These are phyloP conservation scores for Sarcodon aspratus DNA, from an alignment of 768 basidiomycete species.

Conservation along the genomic window DNA sequence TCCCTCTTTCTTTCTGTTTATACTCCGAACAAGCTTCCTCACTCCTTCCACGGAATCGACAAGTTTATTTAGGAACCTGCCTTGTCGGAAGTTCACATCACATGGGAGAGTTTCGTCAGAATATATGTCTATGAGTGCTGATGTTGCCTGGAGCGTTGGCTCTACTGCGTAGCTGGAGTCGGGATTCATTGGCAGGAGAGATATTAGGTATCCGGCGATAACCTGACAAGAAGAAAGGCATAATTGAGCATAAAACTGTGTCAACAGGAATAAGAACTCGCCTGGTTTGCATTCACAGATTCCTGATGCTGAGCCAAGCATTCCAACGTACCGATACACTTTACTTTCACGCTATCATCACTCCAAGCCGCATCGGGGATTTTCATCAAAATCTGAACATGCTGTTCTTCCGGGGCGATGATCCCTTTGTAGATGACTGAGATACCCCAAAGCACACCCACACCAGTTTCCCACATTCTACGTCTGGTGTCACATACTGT, in stretches of 20 bases:
- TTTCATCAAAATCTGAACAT: constrained; percentile 54
- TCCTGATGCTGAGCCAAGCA: constrained; percentile 64
- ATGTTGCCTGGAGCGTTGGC: constrained; percentile 56
- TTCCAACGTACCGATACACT: constrained; percentile 79
- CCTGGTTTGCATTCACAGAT: constrained; percentile 57
- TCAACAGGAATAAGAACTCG: constrained; percentile 14
- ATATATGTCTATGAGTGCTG: constrained; percentile 86
- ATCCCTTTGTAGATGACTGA: constrained; percentile 62
- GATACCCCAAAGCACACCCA: constrained; percentile 86
- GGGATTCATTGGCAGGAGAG: constrained; percentile 37
- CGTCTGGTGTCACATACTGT: constrained; percentile 54
- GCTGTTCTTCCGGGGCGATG: constrained; percentile 51
- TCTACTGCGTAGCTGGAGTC: not conserved
- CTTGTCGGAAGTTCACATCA: constrained; percentile 70
- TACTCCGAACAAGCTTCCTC: constrained; percentile 47
- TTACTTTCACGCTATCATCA: constrained; percentile 50
- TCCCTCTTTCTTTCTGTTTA: constrained; percentile 57
- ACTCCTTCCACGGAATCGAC: constrained; percentile 49
- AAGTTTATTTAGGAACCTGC: constrained; percentile 43
- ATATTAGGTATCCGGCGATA: constrained; percentile 58
- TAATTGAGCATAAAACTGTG: not conserved
- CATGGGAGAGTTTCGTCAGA: constrained; percentile 77
- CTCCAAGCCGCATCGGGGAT: constrained; percentile 39
- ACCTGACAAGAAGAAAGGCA: constrained; percentile 23
- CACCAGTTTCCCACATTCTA: constrained; percentile 63